Conservation (phyloP, 495 filamentous ascomycete genomes). For the Podospora sp. region DNA sequence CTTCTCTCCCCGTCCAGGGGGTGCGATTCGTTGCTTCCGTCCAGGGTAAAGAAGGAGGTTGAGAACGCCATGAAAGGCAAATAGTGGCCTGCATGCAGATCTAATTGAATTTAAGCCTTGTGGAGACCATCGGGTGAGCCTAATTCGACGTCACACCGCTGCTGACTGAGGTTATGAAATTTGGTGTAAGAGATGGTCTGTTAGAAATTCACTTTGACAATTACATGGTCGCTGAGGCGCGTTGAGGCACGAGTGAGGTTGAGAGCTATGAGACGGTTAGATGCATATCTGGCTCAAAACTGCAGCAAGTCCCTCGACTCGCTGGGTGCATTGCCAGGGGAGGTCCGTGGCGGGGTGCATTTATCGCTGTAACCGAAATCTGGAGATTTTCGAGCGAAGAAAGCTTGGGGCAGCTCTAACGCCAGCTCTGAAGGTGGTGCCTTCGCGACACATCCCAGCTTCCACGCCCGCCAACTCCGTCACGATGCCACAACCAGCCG, state of each 20-base stretch:
- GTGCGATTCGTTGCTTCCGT: slow-evolving; percentile 12
- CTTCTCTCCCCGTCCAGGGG: not conserved
- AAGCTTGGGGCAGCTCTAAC: slow-evolving; percentile 5
- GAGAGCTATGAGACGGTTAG: not conserved
- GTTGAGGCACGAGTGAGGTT: not conserved
- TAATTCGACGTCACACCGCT: not conserved
- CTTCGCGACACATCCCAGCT: not conserved
- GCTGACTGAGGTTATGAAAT: not conserved
- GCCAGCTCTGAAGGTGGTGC: slow-evolving; percentile 10
- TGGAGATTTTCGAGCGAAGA: slow-evolving; percentile 24
- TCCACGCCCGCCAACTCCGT: slow-evolving; percentile 8
- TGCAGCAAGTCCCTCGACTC: not conserved
- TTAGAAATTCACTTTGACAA: not conserved
- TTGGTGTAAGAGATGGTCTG: not conserved
- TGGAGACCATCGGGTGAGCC: not conserved
- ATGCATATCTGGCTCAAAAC: not conserved
- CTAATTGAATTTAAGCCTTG: not conserved
- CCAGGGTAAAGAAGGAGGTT: slow-evolving; percentile 31
- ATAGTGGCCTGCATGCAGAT: not conserved
- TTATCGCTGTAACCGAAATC: slow-evolving; percentile 19
- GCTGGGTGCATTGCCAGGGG: not conserved
- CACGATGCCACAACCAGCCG: slow-evolving; percentile 34
- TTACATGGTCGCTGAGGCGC: not conserved
- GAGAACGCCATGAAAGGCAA: slow-evolving; percentile 30
- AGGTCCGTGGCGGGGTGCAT: not conserved